Base-by-base conservation (phyloP, 331 rosid genomes). In the Quercus tomentella region DNA sequence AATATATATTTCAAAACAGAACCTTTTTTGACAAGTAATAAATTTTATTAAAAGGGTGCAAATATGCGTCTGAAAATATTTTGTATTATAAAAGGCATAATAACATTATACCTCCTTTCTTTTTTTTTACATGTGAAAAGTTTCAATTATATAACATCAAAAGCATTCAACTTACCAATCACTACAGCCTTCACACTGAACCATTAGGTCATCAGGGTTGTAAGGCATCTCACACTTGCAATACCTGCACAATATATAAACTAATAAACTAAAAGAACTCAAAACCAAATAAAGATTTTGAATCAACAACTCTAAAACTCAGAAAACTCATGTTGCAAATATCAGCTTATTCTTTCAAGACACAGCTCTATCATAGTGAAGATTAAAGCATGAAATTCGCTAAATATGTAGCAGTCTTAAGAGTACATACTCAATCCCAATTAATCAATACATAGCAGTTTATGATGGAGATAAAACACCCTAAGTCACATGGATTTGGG, bases 211-310 rank as follows among this genome's bases (percentile, higher is more conserved):
- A 69, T 96, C 99, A 11, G 99, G 99, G 60, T 96, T 96, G 82
- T 96, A 96, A 57, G 99, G 99, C 99, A 96, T 96, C 91, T 96
- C 99, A 79, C 99, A 96, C 84, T 96, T 96, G 89, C 99, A 96
- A 86, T 93, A 96, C 88, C 99, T 96, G 93, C 80, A 87, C 54
- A 56, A 56, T 54, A 81, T 49, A 77, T 57, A 25, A 79, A 56
- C 63, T 60, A 81, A 74, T 41, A 55, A 72, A 71, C 62, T 77
- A 63, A 43, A 75, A 26, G 51, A 73, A 45, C 86, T 72, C 73
- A 65, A 70, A 28, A 28, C 54, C 73, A 78, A 72, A 49, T 35
- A 56, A 62, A 58, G 12, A 45, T 63, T 7, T 56, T 33, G 55
- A 16, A 30, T 63, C 45, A 10, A 49, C 7, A 16, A 21, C 20